These are phyloP conservation scores for Dalbergia oliveri DNA, from an alignment of 306 rosid species.

Conservation along the genomic window DNA sequence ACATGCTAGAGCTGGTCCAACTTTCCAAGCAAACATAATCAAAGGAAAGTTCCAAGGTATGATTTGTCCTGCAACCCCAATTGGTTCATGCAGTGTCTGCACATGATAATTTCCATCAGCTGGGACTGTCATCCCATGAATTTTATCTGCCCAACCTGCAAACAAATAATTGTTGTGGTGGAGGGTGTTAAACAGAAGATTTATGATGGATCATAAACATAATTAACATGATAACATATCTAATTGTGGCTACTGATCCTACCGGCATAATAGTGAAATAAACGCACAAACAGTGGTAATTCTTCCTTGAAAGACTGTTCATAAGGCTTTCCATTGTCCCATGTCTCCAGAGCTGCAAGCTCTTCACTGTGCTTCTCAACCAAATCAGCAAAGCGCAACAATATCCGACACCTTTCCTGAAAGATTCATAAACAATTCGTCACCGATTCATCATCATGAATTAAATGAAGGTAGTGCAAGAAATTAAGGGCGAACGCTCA, in stretches of 20 bases:
- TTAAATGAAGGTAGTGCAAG: conserved; percentile 21
- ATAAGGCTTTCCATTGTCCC: conserved; percentile 87
- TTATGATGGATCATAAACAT: not conserved
- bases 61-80: conserved; percentile 96
- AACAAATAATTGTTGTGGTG: not conserved
- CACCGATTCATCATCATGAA: not conserved
- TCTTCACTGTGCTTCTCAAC: conserved; percentile 78
- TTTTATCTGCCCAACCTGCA: conserved; percentile 97
- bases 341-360: conserved; percentile 88
- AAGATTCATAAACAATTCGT: not conserved
- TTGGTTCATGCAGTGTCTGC: conserved; percentile 89
- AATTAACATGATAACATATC: not conserved
- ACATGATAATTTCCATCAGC: conserved; percentile 90
- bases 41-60: conserved; percentile 99
- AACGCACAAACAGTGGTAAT: conserved; percentile 70
- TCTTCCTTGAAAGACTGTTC: conserved; percentile 71
- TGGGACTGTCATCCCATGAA: conserved; percentile 92
- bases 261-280: conserved; percentile 91
- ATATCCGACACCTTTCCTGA: conserved; percentile 85
- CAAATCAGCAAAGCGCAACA: conserved; percentile 88
- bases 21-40: conserved; percentile 94
- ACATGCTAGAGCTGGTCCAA: conserved; percentile 96
- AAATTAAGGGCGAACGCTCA: not conserved
- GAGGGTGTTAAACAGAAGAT: conserved; percentile 5
- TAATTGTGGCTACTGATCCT: conserved; percentile 23